Base-by-base conservation (phyloP, 2,329 filamentous ascomycete genomes). In the Cladosporium colombiae region DNA sequence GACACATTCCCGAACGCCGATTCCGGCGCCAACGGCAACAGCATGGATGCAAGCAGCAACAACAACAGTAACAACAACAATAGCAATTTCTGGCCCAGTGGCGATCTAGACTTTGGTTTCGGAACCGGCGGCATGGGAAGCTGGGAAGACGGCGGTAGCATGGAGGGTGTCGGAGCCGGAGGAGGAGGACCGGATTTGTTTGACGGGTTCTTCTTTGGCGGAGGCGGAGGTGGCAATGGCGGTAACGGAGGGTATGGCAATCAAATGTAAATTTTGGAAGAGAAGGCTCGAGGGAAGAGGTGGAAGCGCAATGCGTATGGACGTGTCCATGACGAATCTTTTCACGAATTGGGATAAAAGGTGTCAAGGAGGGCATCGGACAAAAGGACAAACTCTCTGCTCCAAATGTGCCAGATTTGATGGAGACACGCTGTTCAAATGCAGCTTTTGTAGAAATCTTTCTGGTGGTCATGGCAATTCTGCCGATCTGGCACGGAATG, bases 201-300 rank as follows among this genome's bases (percentile, higher is more conserved):
- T 76, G 89, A 91, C 73, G 87, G 87, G 0, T 91, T 91, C 74
- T 91, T 90, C 79, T 90, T 91, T 74, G 88, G 88, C 0, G 84
- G 83, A 69, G 49, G 75, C 29, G 50, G 31, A n/a, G 31, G 31
- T 6, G 52, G 61, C 6, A 37, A 31, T 16, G 61, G 61, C n/a
- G 84, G 84, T 69, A 44, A 74, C 18, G 61, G 61, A 8, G 58
- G 44, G 8, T 53, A 33, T 14, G 60, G 60, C 7, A 33, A 31
- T 18, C 55, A 57, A 21, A 21, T 35, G n/a, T 57, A 13, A 56
- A 46, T 21, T 2, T 2, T 46, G 10, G 18, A 25, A 29, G 18
- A 35, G 33, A 35, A 35, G 13, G 13, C 25, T 31, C 16, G 27
- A 21, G 52, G 11, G 13, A 33, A 11, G 10, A 14, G 5, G 18